Percentiles rank a stretch among this genome's conserved stretches.
Evolutionary conservation across 1,284 basidiomycete genomes (phyloP).

Genomic region (Pseudomicrostroma phylloplanum): DNA sequence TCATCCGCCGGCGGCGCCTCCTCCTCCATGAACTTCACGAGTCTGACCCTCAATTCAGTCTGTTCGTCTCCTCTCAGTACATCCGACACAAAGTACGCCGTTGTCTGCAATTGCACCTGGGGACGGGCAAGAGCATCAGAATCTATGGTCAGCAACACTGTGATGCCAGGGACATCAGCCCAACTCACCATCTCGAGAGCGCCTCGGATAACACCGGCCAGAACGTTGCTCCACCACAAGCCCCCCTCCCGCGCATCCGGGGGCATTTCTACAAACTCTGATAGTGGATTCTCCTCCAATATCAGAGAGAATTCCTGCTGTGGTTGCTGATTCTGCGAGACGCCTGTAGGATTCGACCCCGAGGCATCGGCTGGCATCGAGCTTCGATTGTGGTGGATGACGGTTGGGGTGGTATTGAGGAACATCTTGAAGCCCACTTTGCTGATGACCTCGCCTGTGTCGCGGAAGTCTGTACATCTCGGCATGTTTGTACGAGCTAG

Average conservation of each 20-base stretch:
- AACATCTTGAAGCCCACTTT: slow-evolving; percentile 88
- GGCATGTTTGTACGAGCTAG: slow-evolving; percentile 61
- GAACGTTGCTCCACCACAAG: slow-evolving; percentile 91
- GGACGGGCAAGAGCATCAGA: background rate
- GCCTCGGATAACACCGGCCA: slow-evolving; percentile 87
- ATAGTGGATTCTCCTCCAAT: slow-evolving; percentile 90
- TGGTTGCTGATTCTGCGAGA: background rate
- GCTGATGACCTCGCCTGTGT: slow-evolving; percentile 60
- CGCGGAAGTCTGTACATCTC: slow-evolving; percentile 79
- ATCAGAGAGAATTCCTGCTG: slow-evolving; percentile 66
- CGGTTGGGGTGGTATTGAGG: slow-evolving; percentile 79
- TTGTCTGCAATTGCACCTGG: slow-evolving; percentile 93
- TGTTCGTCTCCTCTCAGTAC: slow-evolving; percentile 83
- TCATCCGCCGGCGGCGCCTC: slow-evolving; percentile 58
- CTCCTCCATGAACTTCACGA: slow-evolving; percentile 89
- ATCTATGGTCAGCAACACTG: background rate
- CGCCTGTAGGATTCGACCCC: slow-evolving; percentile 10
- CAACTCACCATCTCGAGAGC: slow-evolving; percentile 78
- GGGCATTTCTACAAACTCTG: slow-evolving; percentile 95
- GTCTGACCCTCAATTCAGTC: slow-evolving; percentile 84
- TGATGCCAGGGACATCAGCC: slow-evolving; percentile 51
- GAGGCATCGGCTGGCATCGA: slow-evolving; percentile 11
- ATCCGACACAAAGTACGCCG: slow-evolving; percentile 82
- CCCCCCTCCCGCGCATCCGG: slow-evolving; percentile 68
- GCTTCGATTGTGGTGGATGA: slow-evolving; percentile 60